A percentile compares a stretch with the other conserved stretches of the same genome.
phyloP scores from a whole-genome alignment of 2,329 filamentous ascomycete species.

The Botryotinia calthae region DNA sequence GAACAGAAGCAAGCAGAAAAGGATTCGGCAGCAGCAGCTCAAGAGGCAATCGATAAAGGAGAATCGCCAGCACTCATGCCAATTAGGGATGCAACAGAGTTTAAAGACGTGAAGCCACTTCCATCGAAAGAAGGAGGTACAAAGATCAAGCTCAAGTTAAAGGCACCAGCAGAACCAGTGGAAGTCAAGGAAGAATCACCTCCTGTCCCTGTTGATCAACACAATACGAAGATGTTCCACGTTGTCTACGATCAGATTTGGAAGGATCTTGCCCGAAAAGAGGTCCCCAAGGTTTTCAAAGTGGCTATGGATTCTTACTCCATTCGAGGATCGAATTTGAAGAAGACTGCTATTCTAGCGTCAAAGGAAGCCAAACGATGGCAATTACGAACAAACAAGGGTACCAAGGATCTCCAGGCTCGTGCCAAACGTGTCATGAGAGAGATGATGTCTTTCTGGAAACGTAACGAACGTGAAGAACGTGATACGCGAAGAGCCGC shows the following conservation, averaged over 20 bases:
- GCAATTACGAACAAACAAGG: slow-evolving; percentile 98
- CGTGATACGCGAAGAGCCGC: slow-evolving; percentile 90
- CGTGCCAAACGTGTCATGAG: slow-evolving; percentile 97
- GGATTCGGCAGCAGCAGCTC: slow-evolving; percentile 80
- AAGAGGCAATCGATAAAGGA: slow-evolving; percentile 77
- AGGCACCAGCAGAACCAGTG: slow-evolving; percentile 33
- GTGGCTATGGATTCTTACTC: slow-evolving; percentile 81
- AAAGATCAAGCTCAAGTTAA: slow-evolving; percentile 57
- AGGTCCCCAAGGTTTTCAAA: slow-evolving; percentile 88
- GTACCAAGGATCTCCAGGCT: slow-evolving; percentile 94
- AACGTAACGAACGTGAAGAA: slow-evolving; percentile 96
- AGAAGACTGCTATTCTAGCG: slow-evolving; percentile 94
- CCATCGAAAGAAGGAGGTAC: slow-evolving; percentile 48
- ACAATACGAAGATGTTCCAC: slow-evolving; percentile 89
- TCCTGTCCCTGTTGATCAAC: slow-evolving; percentile 43
- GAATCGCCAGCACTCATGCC: slow-evolving; percentile 64
- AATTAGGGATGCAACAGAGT: slow-evolving; percentile 7
- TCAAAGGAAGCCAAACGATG: slow-evolving; percentile 96
- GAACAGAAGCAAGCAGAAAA: slow-evolving; percentile 80
- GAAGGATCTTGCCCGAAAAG: slow-evolving; percentile 90
- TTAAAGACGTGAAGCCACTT: slow-evolving; percentile 26
- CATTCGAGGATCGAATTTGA: slow-evolving; percentile 90
- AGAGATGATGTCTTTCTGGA: slow-evolving; percentile 99
- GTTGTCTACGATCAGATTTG: slow-evolving; percentile 98
- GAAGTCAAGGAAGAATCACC: slow-evolving; percentile 46